Evolutionary conservation across 2,329 filamentous ascomycete genomes (phyloP).

Genomic region (Nemania sp.): DNA sequence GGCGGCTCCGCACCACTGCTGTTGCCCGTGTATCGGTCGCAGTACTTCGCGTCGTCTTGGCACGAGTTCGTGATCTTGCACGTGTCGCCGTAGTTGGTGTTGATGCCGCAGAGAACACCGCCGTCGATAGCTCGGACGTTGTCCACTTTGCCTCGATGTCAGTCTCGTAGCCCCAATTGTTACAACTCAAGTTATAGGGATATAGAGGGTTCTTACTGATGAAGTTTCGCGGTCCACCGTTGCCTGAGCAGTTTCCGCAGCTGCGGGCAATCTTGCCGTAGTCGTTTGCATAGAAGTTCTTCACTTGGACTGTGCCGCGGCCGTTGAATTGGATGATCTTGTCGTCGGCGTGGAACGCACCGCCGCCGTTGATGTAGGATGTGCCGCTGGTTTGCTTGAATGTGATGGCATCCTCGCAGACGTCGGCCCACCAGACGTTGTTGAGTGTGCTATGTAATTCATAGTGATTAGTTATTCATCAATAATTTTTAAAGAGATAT

Average conservation of each 20-base stretch:
- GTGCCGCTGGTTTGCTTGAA: conserved; percentile 56
- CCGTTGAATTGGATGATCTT: conserved; percentile 59
- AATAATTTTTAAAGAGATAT: neutral
- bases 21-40: conserved; percentile 54
- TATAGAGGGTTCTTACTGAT: conserved; percentile 43
- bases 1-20: conserved; percentile 53
- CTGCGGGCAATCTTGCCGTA: conserved; percentile 63
- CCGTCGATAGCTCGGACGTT: conserved; percentile 58
- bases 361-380: conserved; percentile 58
- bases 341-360: conserved; percentile 56
- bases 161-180: neutral
- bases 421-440: conserved; percentile 53
- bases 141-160: conserved; percentile 47
- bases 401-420: conserved; percentile 55
- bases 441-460: conserved; percentile 27
- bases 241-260: conserved; percentile 62
- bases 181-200: neutral
- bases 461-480: neutral
- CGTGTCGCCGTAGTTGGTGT: conserved; percentile 64
- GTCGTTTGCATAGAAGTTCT: conserved; percentile 57
- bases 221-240: conserved; percentile 57
- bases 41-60: conserved; percentile 49
- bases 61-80: conserved; percentile 57
- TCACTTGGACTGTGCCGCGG: conserved; percentile 54
- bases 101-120: conserved; percentile 60